Conservation (phyloP, 176 grass and related monocot genomes). For the Rhynchospora breviuscula region DNA sequence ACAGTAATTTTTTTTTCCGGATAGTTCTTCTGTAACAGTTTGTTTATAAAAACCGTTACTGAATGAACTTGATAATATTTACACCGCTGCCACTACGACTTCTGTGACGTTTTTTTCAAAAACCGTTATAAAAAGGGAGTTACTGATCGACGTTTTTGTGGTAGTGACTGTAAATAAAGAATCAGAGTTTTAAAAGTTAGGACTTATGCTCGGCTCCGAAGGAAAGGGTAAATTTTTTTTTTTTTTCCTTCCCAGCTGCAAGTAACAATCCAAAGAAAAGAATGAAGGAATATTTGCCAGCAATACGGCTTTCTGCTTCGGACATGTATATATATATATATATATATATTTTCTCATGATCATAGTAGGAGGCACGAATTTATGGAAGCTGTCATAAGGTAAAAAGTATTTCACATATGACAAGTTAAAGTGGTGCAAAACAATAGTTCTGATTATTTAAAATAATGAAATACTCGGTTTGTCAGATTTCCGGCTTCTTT, state of each 20-base stretch:
- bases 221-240: not conserved
- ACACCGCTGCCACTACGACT: too few species aligned
- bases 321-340: not conserved
- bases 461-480: not conserved
- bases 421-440: not conserved
- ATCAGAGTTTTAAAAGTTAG: too few species aligned
- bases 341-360: not conserved
- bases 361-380: constrained; percentile 7
- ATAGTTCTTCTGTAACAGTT: too few species aligned
- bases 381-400: not conserved
- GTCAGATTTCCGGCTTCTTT: not conserved
- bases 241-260: not conserved
- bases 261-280: not conserved
- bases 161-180: too few species aligned
- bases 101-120: too few species aligned
- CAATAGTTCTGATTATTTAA: not conserved
- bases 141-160: too few species aligned
- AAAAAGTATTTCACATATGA: not conserved
- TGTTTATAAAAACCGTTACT: too few species aligned
- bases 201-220: not conserved
- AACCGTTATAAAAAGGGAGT: too few species aligned
- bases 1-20: too few species aligned
- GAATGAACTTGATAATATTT: too few species aligned
- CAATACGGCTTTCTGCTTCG: not conserved
- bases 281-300: not conserved